A percentile compares a stretch with the other conserved stretches of the same genome.
phyloP scores from a whole-genome alignment of 2,329 filamentous ascomycete species.

The Lecanicillium sp. region DNA sequence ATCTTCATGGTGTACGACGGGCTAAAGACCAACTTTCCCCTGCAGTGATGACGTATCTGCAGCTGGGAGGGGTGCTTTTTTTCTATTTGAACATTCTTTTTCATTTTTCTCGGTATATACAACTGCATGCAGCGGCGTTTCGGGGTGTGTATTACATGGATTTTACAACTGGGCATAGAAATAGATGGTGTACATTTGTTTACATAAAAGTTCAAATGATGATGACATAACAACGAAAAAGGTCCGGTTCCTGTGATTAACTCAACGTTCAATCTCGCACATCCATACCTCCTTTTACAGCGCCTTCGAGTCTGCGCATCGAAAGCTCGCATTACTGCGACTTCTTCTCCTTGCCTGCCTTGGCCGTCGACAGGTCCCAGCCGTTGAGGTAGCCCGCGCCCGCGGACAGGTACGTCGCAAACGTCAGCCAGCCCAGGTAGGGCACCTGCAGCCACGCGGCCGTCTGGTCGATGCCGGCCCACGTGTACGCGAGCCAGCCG shows the following conservation, averaged over 20 bases:
- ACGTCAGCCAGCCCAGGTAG: conserved; percentile 80
- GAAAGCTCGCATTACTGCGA: no score
- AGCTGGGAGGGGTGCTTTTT: not conserved
- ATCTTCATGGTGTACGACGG: conserved; percentile 96
- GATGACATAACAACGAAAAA: not conserved
- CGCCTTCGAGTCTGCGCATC: no score
- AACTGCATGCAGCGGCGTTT: conserved; percentile 9
- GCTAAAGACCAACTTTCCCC: conserved; percentile 62
- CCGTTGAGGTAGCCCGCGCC: conserved; percentile 62
- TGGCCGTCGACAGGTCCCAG: conserved; percentile 48
- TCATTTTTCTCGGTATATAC: conserved; percentile 3
- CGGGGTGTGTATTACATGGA: not conserved
- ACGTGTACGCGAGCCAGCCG: conserved; percentile 68
- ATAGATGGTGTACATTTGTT: conserved; percentile 1
- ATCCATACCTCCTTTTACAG: no score
- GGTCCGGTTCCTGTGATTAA: no score
- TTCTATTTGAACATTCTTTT: not conserved
- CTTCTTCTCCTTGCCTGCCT: not conserved
- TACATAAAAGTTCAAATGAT: conserved; percentile 6
- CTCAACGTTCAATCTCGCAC: no score
- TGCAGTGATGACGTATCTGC: conserved; percentile 33
- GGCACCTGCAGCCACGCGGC: conserved; percentile 72
- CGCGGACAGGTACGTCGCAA: conserved; percentile 78
- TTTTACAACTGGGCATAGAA: conserved; percentile 6
- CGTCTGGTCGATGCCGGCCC: conserved; percentile 65